Conservation (phyloP, 176 grass and related monocot genomes). For the Oryza coarctata region DNA sequence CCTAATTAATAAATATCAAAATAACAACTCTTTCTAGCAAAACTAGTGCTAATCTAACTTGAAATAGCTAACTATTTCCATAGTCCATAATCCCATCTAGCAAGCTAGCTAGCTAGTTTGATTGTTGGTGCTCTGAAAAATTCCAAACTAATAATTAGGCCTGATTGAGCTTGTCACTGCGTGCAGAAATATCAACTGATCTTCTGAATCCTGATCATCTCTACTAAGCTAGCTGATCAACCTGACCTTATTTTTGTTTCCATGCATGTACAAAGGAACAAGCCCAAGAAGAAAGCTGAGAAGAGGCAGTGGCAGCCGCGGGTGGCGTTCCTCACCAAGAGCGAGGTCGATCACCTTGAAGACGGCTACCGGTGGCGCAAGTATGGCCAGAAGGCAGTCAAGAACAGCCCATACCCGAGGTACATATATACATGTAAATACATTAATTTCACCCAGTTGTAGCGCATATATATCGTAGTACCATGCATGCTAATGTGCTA, state of each 20-base stretch:
- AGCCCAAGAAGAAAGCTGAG: slow-evolving; percentile 76
- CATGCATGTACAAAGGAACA: slow-evolving; percentile 40
- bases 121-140: neutral
- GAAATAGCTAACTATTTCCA: slow-evolving; percentile 35
- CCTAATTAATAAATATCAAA: slow-evolving; percentile 3
- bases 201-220: neutral
- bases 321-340: slow-evolving; percentile 88
- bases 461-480: neutral
- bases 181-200: slow-evolving; percentile 7
- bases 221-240: neutral
- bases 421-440: neutral
- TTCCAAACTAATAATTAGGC: neutral
- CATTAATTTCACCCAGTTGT: neutral
- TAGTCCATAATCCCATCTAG: neutral
- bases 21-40: slow-evolving; percentile 4
- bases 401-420: slow-evolving; percentile 98
- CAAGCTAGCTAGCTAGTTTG: neutral
- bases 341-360: slow-evolving; percentile 97
- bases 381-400: slow-evolving; percentile 98
- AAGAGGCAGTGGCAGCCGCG: slow-evolving; percentile 72
- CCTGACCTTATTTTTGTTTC: neutral
- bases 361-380: slow-evolving; percentile 99
- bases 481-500: neutral
- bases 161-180: slow-evolving; percentile 11
- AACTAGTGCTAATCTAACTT: slow-evolving; percentile 28